Conservation (phyloP, 2,329 filamentous ascomycete genomes). For the Sarocladium oryzae region DNA sequence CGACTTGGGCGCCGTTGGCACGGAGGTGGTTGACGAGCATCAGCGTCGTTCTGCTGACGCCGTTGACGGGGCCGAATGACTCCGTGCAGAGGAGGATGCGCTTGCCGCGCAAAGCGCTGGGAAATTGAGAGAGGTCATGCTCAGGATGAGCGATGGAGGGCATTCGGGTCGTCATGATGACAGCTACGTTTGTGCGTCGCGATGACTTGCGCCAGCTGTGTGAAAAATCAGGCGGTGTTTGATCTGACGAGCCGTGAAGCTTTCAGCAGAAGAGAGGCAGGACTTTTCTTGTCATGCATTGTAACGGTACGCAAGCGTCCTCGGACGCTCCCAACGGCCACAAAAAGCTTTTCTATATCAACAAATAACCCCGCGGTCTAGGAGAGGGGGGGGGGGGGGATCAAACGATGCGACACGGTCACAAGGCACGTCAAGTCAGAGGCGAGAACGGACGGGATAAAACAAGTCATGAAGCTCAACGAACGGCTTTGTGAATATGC, state of each 20-base stretch:
- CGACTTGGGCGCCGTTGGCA: conserved; percentile 56
- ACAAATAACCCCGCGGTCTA: conserved; percentile 1
- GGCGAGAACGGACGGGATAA: neutral
- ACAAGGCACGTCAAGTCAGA: too few species aligned
- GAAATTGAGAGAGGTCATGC: conserved; percentile 40
- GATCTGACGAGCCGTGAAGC: neutral
- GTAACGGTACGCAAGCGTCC: too few species aligned
- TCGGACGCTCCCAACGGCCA: neutral
- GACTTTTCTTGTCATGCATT: neutral
- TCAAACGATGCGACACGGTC: neutral
- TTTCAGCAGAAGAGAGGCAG: neutral
- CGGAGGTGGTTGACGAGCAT: conserved; percentile 63
- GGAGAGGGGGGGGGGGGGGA: neutral
- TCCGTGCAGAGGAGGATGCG: conserved; percentile 63
- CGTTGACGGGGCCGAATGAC: conserved; percentile 66
- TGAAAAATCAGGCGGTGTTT: neutral
- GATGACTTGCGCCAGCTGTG: neutral
- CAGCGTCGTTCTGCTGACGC: conserved; percentile 64
- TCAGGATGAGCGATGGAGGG: conserved; percentile 15
- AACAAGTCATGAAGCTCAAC: neutral
- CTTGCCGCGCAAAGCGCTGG: conserved; percentile 47
- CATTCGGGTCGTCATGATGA: conserved; percentile 5
- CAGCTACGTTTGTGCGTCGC: neutral
- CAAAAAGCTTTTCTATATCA: neutral
- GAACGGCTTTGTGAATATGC: neutral